Evolutionary conservation across 1,284 basidiomycete species (phyloP), one percentile per base, ranked within the genome.

Genomic region (Schizophyllum amplum): DNA sequence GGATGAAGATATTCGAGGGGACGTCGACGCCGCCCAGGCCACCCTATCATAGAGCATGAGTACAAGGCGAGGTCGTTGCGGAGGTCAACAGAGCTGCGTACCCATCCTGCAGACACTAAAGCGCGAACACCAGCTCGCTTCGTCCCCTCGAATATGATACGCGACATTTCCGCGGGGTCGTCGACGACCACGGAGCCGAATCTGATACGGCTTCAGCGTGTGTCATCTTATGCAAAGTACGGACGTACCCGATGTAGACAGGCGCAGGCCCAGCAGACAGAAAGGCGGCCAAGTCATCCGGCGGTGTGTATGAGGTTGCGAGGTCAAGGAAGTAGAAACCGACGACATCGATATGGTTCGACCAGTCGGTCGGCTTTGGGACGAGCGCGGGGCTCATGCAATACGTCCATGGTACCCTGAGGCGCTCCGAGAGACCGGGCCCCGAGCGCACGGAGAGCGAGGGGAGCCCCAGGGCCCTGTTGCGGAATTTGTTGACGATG

Each of bases 361-460:
- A 79, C 79, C 84, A 86, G 64, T 86, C 85, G 5, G 73, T 65
- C 0, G 85, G 86, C 61, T 84, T 84, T 0, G 81, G 81, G 0
- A 87, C 81, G 20, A 89, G 65, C 1, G 77, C 74, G 4, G 82
- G 78, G 58, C 80, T 83, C 76, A 87, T 85, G 61, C 84, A 85
- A 64, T 87, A 89, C 15, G 85, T 84, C 77, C 80, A 85, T 5
- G 86, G 86, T 6, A 87, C 70, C 60, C 82, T 81, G 50, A 85
- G 69, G 24, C 79, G 72, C 60, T 86, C 82, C 2, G 81, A 63
- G 22, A 83, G 68, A 25, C 79, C 76, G 4, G 83, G 78, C 0
- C 83, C 83, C 1, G 76, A 72, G 2, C 73, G 68, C 11, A 78
- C 56, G 1, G 72, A 72, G 2, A 86, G 71, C 0, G 79, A 69